Percentiles rank a stretch among this genome's conserved stretches.
Conservation (phyloP, 495 filamentous ascomycete genomes). For the Podospora didyma region DNA sequence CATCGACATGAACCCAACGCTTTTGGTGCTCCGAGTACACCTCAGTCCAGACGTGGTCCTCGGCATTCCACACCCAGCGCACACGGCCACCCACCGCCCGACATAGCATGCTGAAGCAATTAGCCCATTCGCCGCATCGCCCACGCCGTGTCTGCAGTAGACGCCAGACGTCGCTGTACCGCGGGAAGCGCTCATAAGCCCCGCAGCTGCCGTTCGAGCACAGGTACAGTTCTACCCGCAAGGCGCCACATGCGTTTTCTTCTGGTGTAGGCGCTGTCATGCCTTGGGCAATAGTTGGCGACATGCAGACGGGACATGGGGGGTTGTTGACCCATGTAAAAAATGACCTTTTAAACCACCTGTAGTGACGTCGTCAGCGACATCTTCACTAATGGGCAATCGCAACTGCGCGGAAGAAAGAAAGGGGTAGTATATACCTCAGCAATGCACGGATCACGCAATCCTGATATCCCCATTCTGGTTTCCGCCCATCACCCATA, state of each 20-base stretch:
- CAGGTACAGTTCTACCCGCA: conserved; percentile 82
- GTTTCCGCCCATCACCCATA: conserved; percentile 66
- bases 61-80: conserved; percentile 97
- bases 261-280: conserved; percentile 82
- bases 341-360: conserved; percentile 94
- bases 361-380: conserved; percentile 35
- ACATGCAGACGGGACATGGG: conserved; percentile 71
- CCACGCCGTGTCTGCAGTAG: conserved; percentile 80
- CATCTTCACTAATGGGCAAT: not conserved
- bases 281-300: conserved; percentile 77
- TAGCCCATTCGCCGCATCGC: conserved; percentile 92
- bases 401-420: not conserved
- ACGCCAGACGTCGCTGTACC: conserved; percentile 95
- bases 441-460: conserved; percentile 89
- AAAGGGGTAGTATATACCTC: conserved; percentile 48
- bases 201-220: conserved; percentile 70
- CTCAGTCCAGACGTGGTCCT: conserved; percentile 97
- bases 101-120: conserved; percentile 98
- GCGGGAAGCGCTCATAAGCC: conserved; percentile 81
- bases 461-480: conserved; percentile 98
- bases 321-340: conserved; percentile 98
- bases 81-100: conserved; percentile 86
- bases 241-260: conserved; percentile 80
- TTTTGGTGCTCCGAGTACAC: conserved; percentile 92
- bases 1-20: conserved; percentile 96